Base-by-base conservation (phyloP, 805 yeast genomes). In the Metschnikowia sp. region DNA sequence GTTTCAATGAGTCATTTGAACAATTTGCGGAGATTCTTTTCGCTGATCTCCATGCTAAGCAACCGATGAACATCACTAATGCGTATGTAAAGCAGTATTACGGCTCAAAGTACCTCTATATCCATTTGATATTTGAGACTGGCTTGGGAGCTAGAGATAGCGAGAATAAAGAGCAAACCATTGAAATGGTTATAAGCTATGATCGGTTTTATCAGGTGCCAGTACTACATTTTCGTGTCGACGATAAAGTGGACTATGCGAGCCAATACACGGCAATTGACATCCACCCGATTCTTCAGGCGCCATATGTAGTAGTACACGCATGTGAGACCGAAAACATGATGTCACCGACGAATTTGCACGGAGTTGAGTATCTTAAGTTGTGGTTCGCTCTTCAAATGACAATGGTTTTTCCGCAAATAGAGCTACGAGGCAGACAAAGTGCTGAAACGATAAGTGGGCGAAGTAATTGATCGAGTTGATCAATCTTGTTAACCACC, bases 161-260 rank as follows among this genome's bases (percentile, higher is more conserved):
- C 10, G 42, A 18, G 2, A 26, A 1, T 3, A 1, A 19, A 10
- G 8, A 1, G 22, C 12, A 39, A 13, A 37, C 41, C 19, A 32
- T 65, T 10, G 61, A 61, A 10, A 55, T 68, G 35, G 63, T 68
- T 1, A 45, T 69, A 2, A 53, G 61, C 3, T 71, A 50, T 45
- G 68, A 68, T 51, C 52, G 47, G 9, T 58, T 65, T 40, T 70
- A 66, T 49, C 40, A 34, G 19, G 66, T 60, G 1, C 76, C 76
- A 0, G 61, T 68, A 5, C 47, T 65, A 18, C 54, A 61, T 40
- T 67, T 63, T 49, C 55, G 64, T 29, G 36, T 53, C 4, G 53
- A 50, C 33, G 39, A 48, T 4, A 18, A 11, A 13, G 41, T 47
- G 11, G 43, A 41, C 13, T 33, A 18, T 18, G 12, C 18, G 10